Evolutionary conservation across 192 early-diverging fungal genomes (phyloP).

Genomic region (Helicostylum pulchrum): DNA sequence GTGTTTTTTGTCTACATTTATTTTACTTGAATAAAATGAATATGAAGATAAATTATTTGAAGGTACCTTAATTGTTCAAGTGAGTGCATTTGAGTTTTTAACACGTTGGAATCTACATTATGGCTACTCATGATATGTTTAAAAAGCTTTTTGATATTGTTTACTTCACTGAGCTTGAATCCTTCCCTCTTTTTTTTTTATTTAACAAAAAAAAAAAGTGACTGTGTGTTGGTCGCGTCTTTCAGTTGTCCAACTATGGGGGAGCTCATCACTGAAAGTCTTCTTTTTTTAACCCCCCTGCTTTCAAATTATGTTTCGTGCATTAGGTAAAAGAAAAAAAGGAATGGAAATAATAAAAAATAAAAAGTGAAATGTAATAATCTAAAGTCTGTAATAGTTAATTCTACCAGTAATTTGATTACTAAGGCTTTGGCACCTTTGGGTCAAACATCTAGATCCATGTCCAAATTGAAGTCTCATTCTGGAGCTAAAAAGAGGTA

Average conservation of each 20-base stretch:
- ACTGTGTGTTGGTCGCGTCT: too few relatives aligned
- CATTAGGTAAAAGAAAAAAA: slow-evolving; percentile 5
- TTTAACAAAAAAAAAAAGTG: too few relatives aligned
- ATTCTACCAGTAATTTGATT: slow-evolving; percentile 9
- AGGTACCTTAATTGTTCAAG: slow-evolving; percentile 1
- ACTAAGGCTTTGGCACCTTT: slow-evolving; percentile 20
- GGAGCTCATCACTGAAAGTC: too few relatives aligned
- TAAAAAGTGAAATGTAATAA: not conserved
- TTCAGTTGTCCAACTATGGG: too few relatives aligned
- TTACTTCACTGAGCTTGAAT: too few relatives aligned
- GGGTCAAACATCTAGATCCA: slow-evolving; percentile 28
- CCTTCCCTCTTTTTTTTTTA: too few relatives aligned
- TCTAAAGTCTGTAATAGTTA: not conserved
- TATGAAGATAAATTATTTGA: too few relatives aligned
- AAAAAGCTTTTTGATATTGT: not conserved
- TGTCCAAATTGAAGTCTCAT: slow-evolving; percentile 40
- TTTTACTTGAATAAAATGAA: not conserved
- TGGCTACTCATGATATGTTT: not conserved
- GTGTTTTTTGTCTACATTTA: slow-evolving; percentile 26
- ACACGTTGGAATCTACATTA: not conserved
- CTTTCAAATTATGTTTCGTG: slow-evolving; percentile 3
- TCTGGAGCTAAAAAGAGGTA: slow-evolving; percentile 45
- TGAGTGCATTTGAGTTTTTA: slow-evolving; percentile 10
- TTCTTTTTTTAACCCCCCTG: not conserved
- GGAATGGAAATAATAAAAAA: not conserved